Evolutionary conservation across 208 protist genomes (phyloP), one percentile per base, ranked within the genome.

Genomic region (Leishmania lainsoni): DNA sequence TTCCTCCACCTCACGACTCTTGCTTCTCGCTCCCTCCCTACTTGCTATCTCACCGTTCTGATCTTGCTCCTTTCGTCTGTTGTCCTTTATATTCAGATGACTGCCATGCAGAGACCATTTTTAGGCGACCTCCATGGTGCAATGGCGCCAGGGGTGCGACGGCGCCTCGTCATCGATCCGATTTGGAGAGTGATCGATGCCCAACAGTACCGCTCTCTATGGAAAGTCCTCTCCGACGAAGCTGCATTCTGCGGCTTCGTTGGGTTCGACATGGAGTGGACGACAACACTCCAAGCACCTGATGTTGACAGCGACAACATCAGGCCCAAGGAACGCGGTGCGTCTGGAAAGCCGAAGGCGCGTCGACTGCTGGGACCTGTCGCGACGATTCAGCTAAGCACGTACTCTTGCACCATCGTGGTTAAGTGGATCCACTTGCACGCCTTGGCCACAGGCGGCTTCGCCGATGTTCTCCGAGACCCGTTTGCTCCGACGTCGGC

Each of bases 231-330:
- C 26, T 51, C n/a, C 5, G 8, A n/a, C 9, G 91, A 94, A 66
- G 87, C 86, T 10, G 48, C 49, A 16, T 35, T 59, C 3, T 86
- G 81, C 51, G 83, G 86, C 35, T 91, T 92, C 81, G 81, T 92
- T 12, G 91, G 91, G 0, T 76, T 94, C 22, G 91, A 94, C 78
- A 75, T 92, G 75, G 91, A 94, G 68, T 94, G 91, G 91, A 92
- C 89, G 14, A 87, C 89, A 61, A 54, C 52, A 65, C 20, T 78
- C 12, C 54, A 63, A 26, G 69, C 10, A 5, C 22, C 35, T 12
- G 66, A 76, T 10, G 32, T 29, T 1, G 75, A 79, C 42, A 68
- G 49, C 39, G 42, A 61, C 63, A 48, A 32, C 29, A 61, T 10
- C 71, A 16, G 49, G 5, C 32, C 71, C 4, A 75, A 42, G 51